These are phyloP conservation scores for Juncus effusus DNA, from an alignment of 176 grass and related monocot genomes.

Conservation along the genomic window DNA sequence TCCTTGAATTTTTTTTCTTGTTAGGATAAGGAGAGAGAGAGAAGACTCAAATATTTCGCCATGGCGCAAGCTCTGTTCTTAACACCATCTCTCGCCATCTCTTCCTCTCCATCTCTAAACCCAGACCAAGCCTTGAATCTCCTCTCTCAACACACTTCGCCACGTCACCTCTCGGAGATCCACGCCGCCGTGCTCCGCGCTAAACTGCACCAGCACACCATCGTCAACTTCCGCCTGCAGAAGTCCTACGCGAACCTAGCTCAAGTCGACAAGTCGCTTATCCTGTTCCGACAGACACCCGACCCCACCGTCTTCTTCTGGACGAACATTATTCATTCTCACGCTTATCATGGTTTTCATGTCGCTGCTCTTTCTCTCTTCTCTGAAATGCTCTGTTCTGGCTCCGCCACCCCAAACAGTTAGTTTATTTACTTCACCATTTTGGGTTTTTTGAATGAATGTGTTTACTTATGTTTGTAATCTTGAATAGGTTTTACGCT, in stretches of 20 bases:
- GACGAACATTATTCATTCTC: constrained; percentile 70
- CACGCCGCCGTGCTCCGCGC: constrained; percentile 59
- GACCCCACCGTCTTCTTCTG: constrained; percentile 65
- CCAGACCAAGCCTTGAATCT: constrained; percentile 39
- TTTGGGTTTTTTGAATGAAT: neutral
- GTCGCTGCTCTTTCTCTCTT: constrained; percentile 54
- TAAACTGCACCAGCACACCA: constrained; percentile 36
- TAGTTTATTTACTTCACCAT: neutral
- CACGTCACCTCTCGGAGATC: constrained; percentile 46
- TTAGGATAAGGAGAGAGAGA: constrained; percentile 32
- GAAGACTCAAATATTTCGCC: constrained; percentile 3
- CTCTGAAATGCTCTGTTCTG: constrained; percentile 56
- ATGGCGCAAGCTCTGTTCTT: constrained; percentile 18
- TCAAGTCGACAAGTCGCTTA: constrained; percentile 38
- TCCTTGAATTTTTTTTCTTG: neutral
- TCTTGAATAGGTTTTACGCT: constrained; percentile 38
- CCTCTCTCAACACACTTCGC: constrained; percentile 40
- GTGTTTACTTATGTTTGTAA: neutral
- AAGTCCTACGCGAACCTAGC: constrained; percentile 56
- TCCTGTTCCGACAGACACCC: constrained; percentile 51
- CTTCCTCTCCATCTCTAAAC: constrained; percentile 19
- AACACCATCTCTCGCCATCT: constrained; percentile 23
- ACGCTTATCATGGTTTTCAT: constrained; percentile 52
- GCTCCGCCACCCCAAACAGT: constrained; percentile 52
- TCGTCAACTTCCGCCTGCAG: constrained; percentile 74